Evolutionary conservation across 2,329 filamentous ascomycete species (phyloP).

Genomic region (Colletotrichum orbiculare): DNA sequence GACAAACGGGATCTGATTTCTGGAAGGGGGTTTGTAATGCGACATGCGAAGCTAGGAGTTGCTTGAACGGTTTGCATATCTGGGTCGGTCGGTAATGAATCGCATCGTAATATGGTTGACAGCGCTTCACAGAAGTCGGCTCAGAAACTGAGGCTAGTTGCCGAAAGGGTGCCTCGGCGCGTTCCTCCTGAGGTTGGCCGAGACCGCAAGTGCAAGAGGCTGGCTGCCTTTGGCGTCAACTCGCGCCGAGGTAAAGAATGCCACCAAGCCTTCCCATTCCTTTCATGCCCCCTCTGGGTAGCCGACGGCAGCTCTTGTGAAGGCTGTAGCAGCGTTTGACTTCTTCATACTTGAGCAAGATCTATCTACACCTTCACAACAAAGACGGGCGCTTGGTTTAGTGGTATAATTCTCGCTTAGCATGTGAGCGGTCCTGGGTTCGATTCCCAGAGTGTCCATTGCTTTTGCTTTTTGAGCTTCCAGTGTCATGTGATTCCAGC

Average conservation of each 20-base stretch:
- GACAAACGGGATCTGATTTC: background rate
- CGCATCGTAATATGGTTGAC: background rate
- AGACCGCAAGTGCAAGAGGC: no score
- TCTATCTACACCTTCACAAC: background rate
- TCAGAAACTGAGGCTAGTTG: background rate
- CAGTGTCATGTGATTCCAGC: no score
- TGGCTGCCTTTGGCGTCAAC: no score
- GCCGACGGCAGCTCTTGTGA: background rate
- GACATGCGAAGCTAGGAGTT: background rate
- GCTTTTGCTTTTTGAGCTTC: background rate
- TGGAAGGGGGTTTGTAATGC: background rate
- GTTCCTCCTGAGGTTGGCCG: background rate
- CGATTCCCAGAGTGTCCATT: constrained; percentile 13
- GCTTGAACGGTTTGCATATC: background rate
- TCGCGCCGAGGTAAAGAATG: no score
- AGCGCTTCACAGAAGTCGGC: background rate
- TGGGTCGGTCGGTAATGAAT: constrained; percentile 1
- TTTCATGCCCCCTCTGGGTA: no score
- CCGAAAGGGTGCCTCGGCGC: background rate
- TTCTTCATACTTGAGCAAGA: background rate
- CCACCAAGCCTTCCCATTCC: no score
- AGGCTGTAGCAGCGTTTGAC: background rate
- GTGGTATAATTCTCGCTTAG: constrained; percentile 23
- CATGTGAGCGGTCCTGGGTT: background rate
- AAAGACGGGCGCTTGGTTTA: constrained; percentile 11